Conservation (phyloP, 805 yeast genomes). For the Candida maesae region DNA sequence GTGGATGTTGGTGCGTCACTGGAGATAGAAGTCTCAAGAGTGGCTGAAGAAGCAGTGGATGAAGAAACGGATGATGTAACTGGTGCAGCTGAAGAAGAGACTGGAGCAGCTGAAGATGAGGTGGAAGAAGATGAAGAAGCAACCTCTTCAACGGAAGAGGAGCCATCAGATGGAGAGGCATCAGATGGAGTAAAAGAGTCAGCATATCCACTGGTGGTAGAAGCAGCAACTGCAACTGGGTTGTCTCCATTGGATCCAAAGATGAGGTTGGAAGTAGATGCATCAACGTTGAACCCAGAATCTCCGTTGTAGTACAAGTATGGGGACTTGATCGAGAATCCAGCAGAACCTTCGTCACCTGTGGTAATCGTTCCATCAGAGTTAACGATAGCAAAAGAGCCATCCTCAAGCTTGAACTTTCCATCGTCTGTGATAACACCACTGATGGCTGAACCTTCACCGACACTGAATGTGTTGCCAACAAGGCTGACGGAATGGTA, state of each 20-base stretch:
- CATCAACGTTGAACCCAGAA: conserved; percentile 36
- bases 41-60: conserved; percentile 4
- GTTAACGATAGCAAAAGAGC: conserved; percentile 25
- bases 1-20: conserved; percentile 19
- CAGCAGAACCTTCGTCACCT: conserved; percentile 30
- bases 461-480: conserved; percentile 15
- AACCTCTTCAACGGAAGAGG: too few relatives aligned
- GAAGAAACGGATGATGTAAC: conserved; percentile 5
- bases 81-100: neutral
- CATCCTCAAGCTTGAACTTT: conserved; percentile 27
- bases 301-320: conserved; percentile 33
- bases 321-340: conserved; percentile 36
- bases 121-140: too few relatives aligned
- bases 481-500: conserved; percentile 21
- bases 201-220: conserved; percentile 18
- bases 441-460: conserved; percentile 5
- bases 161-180: conserved; percentile 6
- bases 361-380: conserved; percentile 25
- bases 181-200: conserved; percentile 16
- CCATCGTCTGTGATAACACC: conserved; percentile 31
- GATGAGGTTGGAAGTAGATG: conserved; percentile 14
- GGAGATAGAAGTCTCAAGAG: conserved; percentile 21
- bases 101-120: too few relatives aligned
- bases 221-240: conserved; percentile 16
- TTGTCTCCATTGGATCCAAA: conserved; percentile 7